A percentile compares a stretch with the other conserved stretches of the same genome.
These are phyloP conservation scores for Umbelopsis isabellina DNA, from an alignment of 192 early-diverging fungal species.

Conservation along the genomic window DNA sequence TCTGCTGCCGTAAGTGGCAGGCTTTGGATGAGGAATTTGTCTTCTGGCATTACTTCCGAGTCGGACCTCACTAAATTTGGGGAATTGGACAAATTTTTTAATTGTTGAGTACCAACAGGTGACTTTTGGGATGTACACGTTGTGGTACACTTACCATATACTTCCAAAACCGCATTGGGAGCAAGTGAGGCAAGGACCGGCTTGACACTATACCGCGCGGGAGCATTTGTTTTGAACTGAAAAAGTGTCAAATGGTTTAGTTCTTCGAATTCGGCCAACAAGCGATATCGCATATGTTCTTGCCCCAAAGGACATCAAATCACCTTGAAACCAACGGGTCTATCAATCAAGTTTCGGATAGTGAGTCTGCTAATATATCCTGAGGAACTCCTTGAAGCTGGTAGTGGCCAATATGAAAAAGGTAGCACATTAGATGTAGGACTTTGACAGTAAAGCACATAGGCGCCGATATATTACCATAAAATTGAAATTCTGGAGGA, in stretches of 20 bases:
- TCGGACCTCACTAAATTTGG: conserved; percentile 45
- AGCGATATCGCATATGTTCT: too few species aligned
- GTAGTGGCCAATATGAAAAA: background rate
- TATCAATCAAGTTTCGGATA: conserved; percentile 36
- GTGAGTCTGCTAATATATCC: conserved; percentile 47
- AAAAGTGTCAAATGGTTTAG: background rate
- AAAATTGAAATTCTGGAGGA: conserved; percentile 32
- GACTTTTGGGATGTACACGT: background rate
- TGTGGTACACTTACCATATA: conserved; percentile 40
- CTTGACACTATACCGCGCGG: conserved; percentile 47
- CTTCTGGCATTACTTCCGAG: conserved; percentile 45
- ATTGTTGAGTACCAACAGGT: conserved; percentile 23
- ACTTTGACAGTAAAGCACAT: background rate
- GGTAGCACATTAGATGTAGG: background rate
- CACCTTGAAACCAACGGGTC: conserved; percentile 46
- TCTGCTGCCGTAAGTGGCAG: conserved; percentile 38
- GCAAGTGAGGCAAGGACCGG: conserved; percentile 46
- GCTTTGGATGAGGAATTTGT: conserved; percentile 49
- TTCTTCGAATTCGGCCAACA: background rate
- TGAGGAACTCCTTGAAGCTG: conserved; percentile 44
- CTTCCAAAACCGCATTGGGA: conserved; percentile 44
- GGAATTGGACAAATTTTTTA: conserved; percentile 4
- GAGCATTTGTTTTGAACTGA: conserved; percentile 52
- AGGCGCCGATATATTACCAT: background rate
- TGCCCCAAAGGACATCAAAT: background rate